These are phyloP conservation scores for Pyrenochaeta sp. DNA, from an alignment of 2,329 filamentous ascomycete species.

Conservation along the genomic window DNA sequence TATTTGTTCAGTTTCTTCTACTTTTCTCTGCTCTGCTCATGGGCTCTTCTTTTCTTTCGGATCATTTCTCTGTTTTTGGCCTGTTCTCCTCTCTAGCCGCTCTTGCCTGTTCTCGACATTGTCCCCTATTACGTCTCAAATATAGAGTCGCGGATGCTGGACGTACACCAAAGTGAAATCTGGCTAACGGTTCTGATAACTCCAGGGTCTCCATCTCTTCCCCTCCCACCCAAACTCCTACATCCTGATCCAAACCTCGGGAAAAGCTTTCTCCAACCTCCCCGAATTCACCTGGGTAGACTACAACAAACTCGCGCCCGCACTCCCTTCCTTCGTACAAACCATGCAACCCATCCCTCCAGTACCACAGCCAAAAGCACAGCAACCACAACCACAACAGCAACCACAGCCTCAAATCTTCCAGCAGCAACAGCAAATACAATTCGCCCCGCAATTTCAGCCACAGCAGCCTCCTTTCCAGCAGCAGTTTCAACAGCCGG, in stretches of 20 bases:
- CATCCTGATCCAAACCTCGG: slow-evolving; percentile 33
- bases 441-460: background rate
- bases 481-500: slow-evolving; percentile 3
- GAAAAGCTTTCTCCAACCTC: slow-evolving; percentile 42
- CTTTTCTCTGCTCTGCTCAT: too few relatives aligned
- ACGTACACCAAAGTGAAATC: too few relatives aligned
- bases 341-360: slow-evolving; percentile 32
- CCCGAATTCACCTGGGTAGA: slow-evolving; percentile 42
- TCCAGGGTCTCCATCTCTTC: slow-evolving; percentile 42
- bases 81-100: too few relatives aligned
- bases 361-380: slow-evolving; percentile 25
- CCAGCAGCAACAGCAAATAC: background rate
- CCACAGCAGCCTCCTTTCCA: slow-evolving; percentile 3
- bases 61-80: too few relatives aligned
- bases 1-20: too few relatives aligned
- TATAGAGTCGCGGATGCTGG: background rate
- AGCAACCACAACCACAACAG: too few relatives aligned
- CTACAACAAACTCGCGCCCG: slow-evolving; percentile 39
- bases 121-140: too few relatives aligned
- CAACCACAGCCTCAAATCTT: background rate
- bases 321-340: slow-evolving; percentile 32
- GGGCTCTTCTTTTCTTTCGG: too few relatives aligned
- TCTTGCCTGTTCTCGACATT: too few relatives aligned
- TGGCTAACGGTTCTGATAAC: too few relatives aligned
- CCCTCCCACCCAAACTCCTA: slow-evolving; percentile 32